Base-by-base conservation (phyloP, 495 filamentous ascomycete species). In the Penicillium daleae region DNA sequence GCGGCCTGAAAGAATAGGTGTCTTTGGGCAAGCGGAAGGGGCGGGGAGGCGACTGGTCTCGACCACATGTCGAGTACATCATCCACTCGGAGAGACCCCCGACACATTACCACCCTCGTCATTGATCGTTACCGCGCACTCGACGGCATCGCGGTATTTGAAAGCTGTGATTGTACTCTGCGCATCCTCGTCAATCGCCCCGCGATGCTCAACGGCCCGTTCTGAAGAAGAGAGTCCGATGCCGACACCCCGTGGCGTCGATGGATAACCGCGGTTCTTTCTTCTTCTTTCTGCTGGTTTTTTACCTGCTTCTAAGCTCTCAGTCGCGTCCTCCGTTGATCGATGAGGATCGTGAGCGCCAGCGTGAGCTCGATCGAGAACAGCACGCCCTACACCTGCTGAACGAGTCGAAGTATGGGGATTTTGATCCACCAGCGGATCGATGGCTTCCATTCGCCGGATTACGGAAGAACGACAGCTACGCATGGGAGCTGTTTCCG, bases 361-460 rank as follows among this genome's bases (percentile, higher is more conserved):
- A 80, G 59, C 68, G 70, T 9, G 77, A 77, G 64, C 70, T 85
- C 53, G 68, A 68, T 4, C 72, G 78, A 54, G 80, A 92, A 70
- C 79, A 81, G 59, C 74, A 84, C 61, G 85, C 85, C 48, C 83
- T 92, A 54, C 76, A 78, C 35, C 72, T 92, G 32, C 78, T 97
- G 26, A 91, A 92, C 68, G 83, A 79, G 62, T 89, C 91, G 21
- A 76, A 77, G 62, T 95, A 92, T 83, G 86, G 87, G 58, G 90
- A 91, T 72, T 91, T 95, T 61, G 73, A 87, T 58, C 83, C 88
- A 5, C 61, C 56, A 61, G 73, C 85, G 15, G 74, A 81, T 62
- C 78, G 78, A 62, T 93, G 87, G 80, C 77, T 96, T 61, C 94
- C 96, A 59, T 76, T 94, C 60, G 87, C 89, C 15, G 93, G 93